phyloP scores from a whole-genome alignment of 23 red algal genomes.

The Agarophyton chilense region DNA sequence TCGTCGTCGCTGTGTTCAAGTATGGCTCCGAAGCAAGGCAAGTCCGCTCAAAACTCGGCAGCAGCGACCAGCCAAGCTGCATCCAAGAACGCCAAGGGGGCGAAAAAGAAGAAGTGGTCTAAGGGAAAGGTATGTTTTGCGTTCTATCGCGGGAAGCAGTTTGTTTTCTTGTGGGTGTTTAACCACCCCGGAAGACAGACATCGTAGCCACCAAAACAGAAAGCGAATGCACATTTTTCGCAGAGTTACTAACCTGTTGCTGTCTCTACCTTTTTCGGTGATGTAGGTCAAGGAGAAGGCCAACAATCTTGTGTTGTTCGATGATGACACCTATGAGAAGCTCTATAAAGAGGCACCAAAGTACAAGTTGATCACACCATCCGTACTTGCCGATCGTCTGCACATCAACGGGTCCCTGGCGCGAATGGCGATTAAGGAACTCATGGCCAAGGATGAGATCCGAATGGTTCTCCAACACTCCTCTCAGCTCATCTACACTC shows the following conservation, averaged over 20 bases:
- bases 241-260: not conserved
- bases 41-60: slow-evolving; percentile 70
- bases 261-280: not conserved
- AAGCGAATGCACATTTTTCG: not conserved
- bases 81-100: slow-evolving; percentile 77
- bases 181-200: too few species aligned
- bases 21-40: slow-evolving; percentile 81
- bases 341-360: slow-evolving; percentile 96
- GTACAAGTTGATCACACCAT: slow-evolving; percentile 98
- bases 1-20: too few species aligned
- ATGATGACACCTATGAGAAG: slow-evolving; percentile 97
- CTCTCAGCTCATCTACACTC: slow-evolving; percentile 89
- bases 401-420: slow-evolving; percentile 98
- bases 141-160: not conserved
- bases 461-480: slow-evolving; percentile 88
- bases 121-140: slow-evolving; percentile 96
- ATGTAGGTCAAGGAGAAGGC: slow-evolving; percentile 94
- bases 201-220: too few species aligned
- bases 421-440: slow-evolving; percentile 92
- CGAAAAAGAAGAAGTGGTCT: slow-evolving; percentile 99
- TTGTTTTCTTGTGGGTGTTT: too few species aligned
- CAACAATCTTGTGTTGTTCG: slow-evolving; percentile 94
- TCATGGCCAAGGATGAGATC: slow-evolving; percentile 95
- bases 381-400: slow-evolving; percentile 93
- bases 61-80: slow-evolving; percentile 77